Evolutionary conservation across 495 filamentous ascomycete species (phyloP).

Genomic region (Penicillium maclennaniae): DNA sequence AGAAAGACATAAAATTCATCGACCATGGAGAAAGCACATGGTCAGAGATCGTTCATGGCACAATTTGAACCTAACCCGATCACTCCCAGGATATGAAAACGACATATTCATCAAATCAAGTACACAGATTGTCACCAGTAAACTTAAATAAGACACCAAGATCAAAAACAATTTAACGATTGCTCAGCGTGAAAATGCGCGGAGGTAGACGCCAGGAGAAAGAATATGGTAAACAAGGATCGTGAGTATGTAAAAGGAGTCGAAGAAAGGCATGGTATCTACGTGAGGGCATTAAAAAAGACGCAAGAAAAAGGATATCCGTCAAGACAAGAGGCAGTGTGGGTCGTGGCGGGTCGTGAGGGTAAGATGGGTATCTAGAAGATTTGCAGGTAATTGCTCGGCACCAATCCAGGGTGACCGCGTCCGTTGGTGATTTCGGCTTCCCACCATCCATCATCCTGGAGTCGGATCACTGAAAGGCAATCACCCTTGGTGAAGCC

Average conservation of each 20-base stretch:
- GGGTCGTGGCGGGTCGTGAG: slow-evolving; percentile 29
- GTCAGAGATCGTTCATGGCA: slow-evolving; percentile 16
- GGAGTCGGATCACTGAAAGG: slow-evolving; percentile 80
- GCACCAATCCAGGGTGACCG: slow-evolving; percentile 76
- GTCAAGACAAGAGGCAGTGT: slow-evolving; percentile 19
- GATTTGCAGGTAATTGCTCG: slow-evolving; percentile 91
- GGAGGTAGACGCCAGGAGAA: slow-evolving; percentile 13
- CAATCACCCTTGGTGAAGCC: slow-evolving; percentile 91
- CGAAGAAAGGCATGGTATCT: slow-evolving; percentile 25
- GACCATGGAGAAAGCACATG: slow-evolving; percentile 10
- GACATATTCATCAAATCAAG: not conserved
- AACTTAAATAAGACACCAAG: slow-evolving; percentile 4
- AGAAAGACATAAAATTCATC: slow-evolving; percentile 1
- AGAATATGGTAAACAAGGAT: slow-evolving; percentile 15
- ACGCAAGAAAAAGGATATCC: slow-evolving; percentile 22
- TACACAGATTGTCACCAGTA: not conserved
- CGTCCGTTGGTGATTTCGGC: slow-evolving; percentile 82
- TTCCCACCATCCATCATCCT: slow-evolving; percentile 99
- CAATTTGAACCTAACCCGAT: slow-evolving; percentile 21
- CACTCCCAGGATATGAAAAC: slow-evolving; percentile 7
- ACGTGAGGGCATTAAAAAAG: slow-evolving; percentile 22
- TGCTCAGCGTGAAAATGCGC: not conserved
- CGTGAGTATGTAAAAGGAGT: slow-evolving; percentile 23
- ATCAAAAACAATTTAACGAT: slow-evolving; percentile 5
- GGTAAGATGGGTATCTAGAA: slow-evolving; percentile 28